Evolutionary conservation across 2,329 filamentous ascomycete genomes (phyloP), one percentile per base, ranked within the genome.

Genomic region (Fusarium annulatum): DNA sequence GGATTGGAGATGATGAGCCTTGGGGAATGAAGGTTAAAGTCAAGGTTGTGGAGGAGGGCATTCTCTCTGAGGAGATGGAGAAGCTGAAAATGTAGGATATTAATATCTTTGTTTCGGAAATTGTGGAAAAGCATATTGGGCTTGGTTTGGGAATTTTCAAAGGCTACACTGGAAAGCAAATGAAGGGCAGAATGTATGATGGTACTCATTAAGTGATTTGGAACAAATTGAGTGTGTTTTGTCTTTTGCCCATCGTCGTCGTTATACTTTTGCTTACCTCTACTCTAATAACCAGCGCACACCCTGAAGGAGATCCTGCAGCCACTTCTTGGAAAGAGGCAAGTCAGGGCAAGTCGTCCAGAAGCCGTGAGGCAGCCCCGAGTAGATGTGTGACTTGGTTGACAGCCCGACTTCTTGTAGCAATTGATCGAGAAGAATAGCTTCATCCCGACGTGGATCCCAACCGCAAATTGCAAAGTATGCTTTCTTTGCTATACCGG

Each of bases 401-500:
- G 80, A 76, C 8, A 84, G 73, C 3, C 79, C 78, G 12, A 76
- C 82, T 63, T 76, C 67, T 16, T 73, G 74, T 21, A 85, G 76
- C 43, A 80, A 73, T 23, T 83, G 73, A 68, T 86, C 85, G 48
- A 86, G 84, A 10, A 88, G 73, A 39, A 88, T 78, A 5, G 82
- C 85, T 69, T 88, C 86, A 51, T 88, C 86, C 23, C 86, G 79
- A 55, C 86, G 72, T 2, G 86, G 85, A 76, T 88, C 86, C 69
- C 83, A 76, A 0, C 86, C 86, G 38, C 83, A 85, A 23, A 88
- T 81, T 71, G 86, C 83, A 72, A 88, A 86, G 65, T 83, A 85
- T 0, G 84, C 82, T 64, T 79, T 81, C 11, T 74, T 60, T 9
- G 79, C 78, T 39, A 82, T 76, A 23, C 68, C 53, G 10, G 74